Evolutionary conservation across 495 filamentous ascomycete genomes (phyloP).

Genomic region (Pseudomonodictys pantanalensis): DNA sequence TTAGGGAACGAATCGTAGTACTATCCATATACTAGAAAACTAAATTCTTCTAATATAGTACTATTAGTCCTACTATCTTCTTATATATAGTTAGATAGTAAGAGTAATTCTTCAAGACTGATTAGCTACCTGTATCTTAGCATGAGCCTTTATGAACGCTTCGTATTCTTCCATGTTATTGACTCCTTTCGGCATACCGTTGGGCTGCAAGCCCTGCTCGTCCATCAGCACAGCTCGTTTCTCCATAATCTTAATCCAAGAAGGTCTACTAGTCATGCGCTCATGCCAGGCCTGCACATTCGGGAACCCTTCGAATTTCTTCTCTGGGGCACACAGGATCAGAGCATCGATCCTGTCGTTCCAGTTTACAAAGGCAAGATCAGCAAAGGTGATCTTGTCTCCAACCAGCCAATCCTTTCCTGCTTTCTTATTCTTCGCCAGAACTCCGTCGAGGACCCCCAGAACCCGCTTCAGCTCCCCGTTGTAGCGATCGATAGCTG

Average conservation of each 20-base stretch:
- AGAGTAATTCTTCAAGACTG: no score
- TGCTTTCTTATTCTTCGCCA: no score
- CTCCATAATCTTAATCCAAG: conserved; percentile 11
- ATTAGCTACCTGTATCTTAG: background rate
- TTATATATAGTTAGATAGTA: no score
- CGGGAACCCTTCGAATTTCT: conserved; percentile 32
- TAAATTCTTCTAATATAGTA: no score
- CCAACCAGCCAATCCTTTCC: conserved; percentile 49
- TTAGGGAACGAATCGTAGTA: no score
- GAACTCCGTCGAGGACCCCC: conserved; percentile 45
- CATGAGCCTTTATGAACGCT: conserved; percentile 5
- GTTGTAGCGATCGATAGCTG: conserved; percentile 49
- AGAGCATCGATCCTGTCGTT: conserved; percentile 10
- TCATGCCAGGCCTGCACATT: conserved; percentile 36
- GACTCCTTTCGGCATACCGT: conserved; percentile 23
- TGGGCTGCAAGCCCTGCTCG: conserved; percentile 11
- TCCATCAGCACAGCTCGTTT: conserved; percentile 13
- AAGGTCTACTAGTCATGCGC: conserved; percentile 1
- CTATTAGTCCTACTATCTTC: no score
- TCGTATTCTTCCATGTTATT: conserved; percentile 15
- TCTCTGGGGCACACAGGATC: conserved; percentile 6
- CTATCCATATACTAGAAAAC: no score
- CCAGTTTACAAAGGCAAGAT: conserved; percentile 51
- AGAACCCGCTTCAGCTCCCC: conserved; percentile 49
- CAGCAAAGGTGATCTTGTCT: conserved; percentile 51